Evolutionary conservation across 169 alveolate species (phyloP), one percentile per base, ranked within the genome.

Genomic region (Babesia microti): DNA sequence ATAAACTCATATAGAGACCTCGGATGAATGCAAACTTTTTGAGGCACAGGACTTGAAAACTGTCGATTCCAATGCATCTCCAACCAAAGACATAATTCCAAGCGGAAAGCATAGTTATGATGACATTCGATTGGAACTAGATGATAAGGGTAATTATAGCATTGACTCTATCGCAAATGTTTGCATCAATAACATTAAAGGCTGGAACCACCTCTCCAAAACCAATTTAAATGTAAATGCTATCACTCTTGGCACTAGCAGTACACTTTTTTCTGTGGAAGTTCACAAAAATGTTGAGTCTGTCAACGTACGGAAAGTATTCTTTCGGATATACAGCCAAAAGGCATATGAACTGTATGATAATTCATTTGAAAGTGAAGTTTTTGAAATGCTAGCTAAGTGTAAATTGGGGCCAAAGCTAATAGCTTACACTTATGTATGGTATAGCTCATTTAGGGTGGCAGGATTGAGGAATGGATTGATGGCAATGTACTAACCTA

Each of bases 391-490:
- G 27, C 44, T 78, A 54, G 59, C 84, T 18, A 48, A 54, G 24
- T 65, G 58, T 37, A 59, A 54, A 19, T 63, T 74, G 42, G 78
- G 78, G 35, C 87, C 87, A 27, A 53, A 58, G 32, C 27, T 78
- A 41, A 36, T 78, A 37, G 79, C 67, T 3, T 46, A 61, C 27
- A 36, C n/a, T n/a, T n/a, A n/a, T n/a, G n/a, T n/a, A n/a, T n/a
- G n/a, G n/a, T n/a, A n/a, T n/a, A 59, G 43, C 37, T 42, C 54
- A 39, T 74, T 65, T 61, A 53, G 39, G 87, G 82, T 18, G 87
- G 87, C 0, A 61, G 87, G 15, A 78, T 78, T 29, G 87, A 78
- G 39, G 78, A 75, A 52, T 78, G 84, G 75, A 32, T 78, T 29
- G 80, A 78, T 32, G 87, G 87, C 1, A 72, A 68, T 37, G 81